phyloP scores from a whole-genome alignment of 2,329 filamentous ascomycete genomes.

The Graphilbum fragrans region DNA sequence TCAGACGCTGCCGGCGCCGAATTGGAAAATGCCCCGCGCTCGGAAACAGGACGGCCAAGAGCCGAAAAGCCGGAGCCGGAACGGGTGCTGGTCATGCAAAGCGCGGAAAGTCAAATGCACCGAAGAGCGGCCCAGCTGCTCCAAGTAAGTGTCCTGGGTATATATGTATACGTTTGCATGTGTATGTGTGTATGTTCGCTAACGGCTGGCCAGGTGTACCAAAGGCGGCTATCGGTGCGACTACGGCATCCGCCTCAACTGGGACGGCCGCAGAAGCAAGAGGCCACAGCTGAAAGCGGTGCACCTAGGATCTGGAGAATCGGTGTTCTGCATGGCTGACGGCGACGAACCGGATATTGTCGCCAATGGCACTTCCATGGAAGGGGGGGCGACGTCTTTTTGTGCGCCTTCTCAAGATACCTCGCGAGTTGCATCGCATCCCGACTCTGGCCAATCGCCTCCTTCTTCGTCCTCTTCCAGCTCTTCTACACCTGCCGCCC shows the following conservation, averaged over 20 bases:
- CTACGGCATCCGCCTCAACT: slow-evolving; percentile 71
- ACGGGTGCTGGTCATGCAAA: slow-evolving; percentile 69
- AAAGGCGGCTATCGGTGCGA: slow-evolving; percentile 64
- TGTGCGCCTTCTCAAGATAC: no score
- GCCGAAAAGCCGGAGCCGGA: slow-evolving; percentile 55
- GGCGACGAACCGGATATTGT: not conserved
- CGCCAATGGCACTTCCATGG: not conserved
- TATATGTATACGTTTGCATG: no score
- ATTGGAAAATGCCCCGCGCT: slow-evolving; percentile 53
- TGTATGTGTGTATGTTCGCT: no score
- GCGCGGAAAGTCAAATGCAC: slow-evolving; percentile 63
- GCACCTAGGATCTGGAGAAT: slow-evolving; percentile 5
- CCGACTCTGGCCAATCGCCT: no score
- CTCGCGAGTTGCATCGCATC: no score
- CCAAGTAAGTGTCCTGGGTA: slow-evolving; percentile 33
- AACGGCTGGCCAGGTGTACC: slow-evolving; percentile 36
- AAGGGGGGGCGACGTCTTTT: no score
- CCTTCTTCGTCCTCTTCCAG: slow-evolving; percentile 2
- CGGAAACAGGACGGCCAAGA: slow-evolving; percentile 51
- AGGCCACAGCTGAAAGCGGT: slow-evolving; percentile 27
- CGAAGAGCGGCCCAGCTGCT: slow-evolving; percentile 61
- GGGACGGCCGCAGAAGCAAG: slow-evolving; percentile 60
- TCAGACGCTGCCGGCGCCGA: no score
- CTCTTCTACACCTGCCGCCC: not conserved
- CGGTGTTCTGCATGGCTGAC: slow-evolving; percentile 1